Evolutionary conservation across 768 basidiomycete genomes (phyloP), one percentile per base, ranked within the genome.

Genomic region (Lactarius hengduanensis): DNA sequence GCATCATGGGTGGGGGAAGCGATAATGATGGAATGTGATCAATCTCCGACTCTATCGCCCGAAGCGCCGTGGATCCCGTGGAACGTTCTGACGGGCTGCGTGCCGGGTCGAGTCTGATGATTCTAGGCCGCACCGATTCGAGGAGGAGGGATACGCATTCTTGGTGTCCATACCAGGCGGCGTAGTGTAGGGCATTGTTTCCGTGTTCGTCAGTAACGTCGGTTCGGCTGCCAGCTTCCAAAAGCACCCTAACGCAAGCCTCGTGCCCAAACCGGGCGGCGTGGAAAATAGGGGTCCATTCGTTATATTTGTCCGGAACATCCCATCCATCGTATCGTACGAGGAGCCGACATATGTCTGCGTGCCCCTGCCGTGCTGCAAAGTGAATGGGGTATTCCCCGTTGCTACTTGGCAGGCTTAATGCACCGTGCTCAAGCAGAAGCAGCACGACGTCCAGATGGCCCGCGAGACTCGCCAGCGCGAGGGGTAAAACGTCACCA

Each of bases 361-460:
- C 84, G 69, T 97, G 95, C 4, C 97, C 97, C 73, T 94, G 91
- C 64, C 92, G 86, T 9, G 96, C 95, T 28, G 97, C 96, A 28
- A 98, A 84, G 77, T 99, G 97, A 71, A 96, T 92, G 0, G 97
- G 95, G 73, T 92, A 98, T 75, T 97, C 91, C n/a, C 97, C 97
- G 68, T 94, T 97, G 63, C 86, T 92, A 73, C 98, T 97, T 1
- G 96, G 85, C 20, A 91, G 70, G 68, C 90, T 89, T 57, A 83
- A 82, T 4, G 92, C 94, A 16, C 92, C 93, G 62, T 87, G 83
- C 69, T 87, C 78, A 16, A 98, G 80, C 3, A 99, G 80, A 9
- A 98, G 77, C 1, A 86, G 76, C 8, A 90, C 92, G 41, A 97
- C 90, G 43, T 92, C 86, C 32, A 90, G 81, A 74, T 96, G 91